Evolutionary conservation across 2,329 filamentous ascomycete species (phyloP), one percentile per base, ranked within the genome.

Genomic region (Trichothecium roseum): DNA sequence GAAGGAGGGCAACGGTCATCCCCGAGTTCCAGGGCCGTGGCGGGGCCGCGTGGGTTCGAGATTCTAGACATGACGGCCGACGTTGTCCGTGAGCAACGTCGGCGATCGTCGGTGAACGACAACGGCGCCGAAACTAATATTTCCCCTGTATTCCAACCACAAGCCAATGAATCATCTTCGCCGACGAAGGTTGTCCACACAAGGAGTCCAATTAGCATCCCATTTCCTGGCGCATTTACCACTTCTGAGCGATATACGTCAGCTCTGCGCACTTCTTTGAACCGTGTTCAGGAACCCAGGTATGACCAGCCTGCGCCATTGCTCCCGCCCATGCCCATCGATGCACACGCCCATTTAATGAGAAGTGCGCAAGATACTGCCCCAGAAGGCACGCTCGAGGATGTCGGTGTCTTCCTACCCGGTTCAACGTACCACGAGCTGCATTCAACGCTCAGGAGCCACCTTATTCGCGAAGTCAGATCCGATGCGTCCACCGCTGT

Each of bases 381-480:
- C 1, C 52, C 54, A 0, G 55, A 57, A 3, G 52, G 52, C 1
- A 45, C 46, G 18, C 50, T 48, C 4, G 56, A 57, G 6, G 57
- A 59, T 33, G n/a, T n/a, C n/a, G 63, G 64, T 34, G 57, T 68
- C 15, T 69, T 69, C 38, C 42, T 65, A 3, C 64, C 64, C 2
- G 64, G 64, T 2, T 66, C 64, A 2, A 56, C 59, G 1, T 68
- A 67, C 27, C 60, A 64, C 36, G 62, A 65, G 29, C 48, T 66
- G 2, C 63, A 68, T 37, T 62, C 61, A 2, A 62, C 62, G 2
- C 44, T 68, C 3, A 54, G 64, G 13, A 60, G 64, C 32, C 58
- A 62, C 17, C 55, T 67, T 16, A 59, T 68, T 14, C 59, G 62
- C 20, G 63, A 64, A 16, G 60, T 60, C 4, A 53, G 56, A 6